These are phyloP conservation scores for Nepenthes mirabilis DNA, from an alignment of 148 eudicot species.

Conservation along the genomic window DNA sequence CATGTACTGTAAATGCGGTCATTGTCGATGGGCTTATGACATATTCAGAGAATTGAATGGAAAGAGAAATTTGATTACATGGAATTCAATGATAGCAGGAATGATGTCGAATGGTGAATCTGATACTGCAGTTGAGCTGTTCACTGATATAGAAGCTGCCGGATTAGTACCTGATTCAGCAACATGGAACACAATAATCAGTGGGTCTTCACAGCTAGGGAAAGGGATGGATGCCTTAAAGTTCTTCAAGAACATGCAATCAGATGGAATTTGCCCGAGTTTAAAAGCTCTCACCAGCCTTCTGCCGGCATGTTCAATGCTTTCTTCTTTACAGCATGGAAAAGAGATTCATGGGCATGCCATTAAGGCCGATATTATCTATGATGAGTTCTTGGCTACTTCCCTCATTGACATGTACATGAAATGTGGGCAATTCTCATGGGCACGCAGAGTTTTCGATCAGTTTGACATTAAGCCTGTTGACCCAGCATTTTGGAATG, in stretches of 20 bases:
- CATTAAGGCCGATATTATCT: slow-evolving; percentile 21
- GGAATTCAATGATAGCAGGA: slow-evolving; percentile 73
- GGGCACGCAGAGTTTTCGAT: slow-evolving; percentile 41
- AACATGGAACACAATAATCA: slow-evolving; percentile 76
- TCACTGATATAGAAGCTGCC: slow-evolving; percentile 33
- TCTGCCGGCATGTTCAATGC: slow-evolving; percentile 47
- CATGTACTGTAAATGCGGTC: slow-evolving; percentile 65
- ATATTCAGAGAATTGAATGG: slow-evolving; percentile 42
- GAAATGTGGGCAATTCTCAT: slow-evolving; percentile 50
- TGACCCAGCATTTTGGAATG: slow-evolving; percentile 73
- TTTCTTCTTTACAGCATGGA: slow-evolving; percentile 33
- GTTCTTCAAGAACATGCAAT: slow-evolving; percentile 51
- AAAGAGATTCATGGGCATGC: slow-evolving; percentile 55
- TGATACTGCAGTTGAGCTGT: slow-evolving; percentile 44
- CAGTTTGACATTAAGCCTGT: slow-evolving; percentile 27
- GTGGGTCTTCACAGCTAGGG: slow-evolving; percentile 56
- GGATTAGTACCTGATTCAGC: slow-evolving; percentile 59
- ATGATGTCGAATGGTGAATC: slow-evolving; percentile 46
- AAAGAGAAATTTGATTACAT: slow-evolving; percentile 51
- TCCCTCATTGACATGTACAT: slow-evolving; percentile 72
- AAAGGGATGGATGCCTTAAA: slow-evolving; percentile 41
- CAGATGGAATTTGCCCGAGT: slow-evolving; percentile 25
- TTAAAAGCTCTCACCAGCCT: slow-evolving; percentile 56
- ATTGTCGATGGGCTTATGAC: slow-evolving; percentile 34
- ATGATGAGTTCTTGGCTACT: slow-evolving; percentile 51